Conservation (phyloP, 306 rosid species). For the Dicorynia guianensis region DNA sequence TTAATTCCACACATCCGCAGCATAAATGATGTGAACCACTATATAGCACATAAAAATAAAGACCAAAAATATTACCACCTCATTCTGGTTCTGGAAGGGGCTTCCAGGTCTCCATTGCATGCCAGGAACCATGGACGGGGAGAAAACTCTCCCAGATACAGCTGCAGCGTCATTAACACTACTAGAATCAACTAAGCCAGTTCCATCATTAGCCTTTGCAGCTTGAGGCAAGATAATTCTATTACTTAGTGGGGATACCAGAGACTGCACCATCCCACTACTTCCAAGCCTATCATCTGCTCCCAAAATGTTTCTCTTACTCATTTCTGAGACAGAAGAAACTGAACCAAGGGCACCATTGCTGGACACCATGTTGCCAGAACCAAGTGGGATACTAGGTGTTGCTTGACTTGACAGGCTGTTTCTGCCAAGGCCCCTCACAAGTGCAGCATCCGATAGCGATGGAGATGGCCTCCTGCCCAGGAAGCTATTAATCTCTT, state of each 20-base stretch:
- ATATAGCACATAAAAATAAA: conserved; percentile 13
- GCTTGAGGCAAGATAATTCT: conserved; percentile 68
- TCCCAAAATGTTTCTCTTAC: conserved; percentile 75
- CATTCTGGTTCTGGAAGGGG: conserved; percentile 73
- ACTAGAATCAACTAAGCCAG: conserved; percentile 57
- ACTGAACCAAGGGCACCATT: conserved; percentile 63
- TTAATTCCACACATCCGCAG: conserved; percentile 25
- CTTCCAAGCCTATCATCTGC: conserved; percentile 75
- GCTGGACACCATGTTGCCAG: conserved; percentile 64
- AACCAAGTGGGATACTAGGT: conserved; percentile 56
- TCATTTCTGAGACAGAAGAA: conserved; percentile 64
- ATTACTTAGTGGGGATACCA: conserved; percentile 68
- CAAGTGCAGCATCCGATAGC: conserved; percentile 67
- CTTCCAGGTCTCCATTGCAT: conserved; percentile 92
- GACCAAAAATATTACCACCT: conserved; percentile 52
- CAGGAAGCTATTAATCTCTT: conserved; percentile 67
- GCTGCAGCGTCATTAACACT: conserved; percentile 64
- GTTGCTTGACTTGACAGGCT: conserved; percentile 63
- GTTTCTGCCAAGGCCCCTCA: conserved; percentile 67
- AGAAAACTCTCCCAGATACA: conserved; percentile 73
- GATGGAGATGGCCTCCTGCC: conserved; percentile 77
- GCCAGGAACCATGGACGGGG: conserved; percentile 71
- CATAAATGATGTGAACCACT: conserved; percentile 29
- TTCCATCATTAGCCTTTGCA: conserved; percentile 67
- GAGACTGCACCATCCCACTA: conserved; percentile 66